Base-by-base conservation (phyloP, 768 basidiomycete species). In the Mycena amicta region DNA sequence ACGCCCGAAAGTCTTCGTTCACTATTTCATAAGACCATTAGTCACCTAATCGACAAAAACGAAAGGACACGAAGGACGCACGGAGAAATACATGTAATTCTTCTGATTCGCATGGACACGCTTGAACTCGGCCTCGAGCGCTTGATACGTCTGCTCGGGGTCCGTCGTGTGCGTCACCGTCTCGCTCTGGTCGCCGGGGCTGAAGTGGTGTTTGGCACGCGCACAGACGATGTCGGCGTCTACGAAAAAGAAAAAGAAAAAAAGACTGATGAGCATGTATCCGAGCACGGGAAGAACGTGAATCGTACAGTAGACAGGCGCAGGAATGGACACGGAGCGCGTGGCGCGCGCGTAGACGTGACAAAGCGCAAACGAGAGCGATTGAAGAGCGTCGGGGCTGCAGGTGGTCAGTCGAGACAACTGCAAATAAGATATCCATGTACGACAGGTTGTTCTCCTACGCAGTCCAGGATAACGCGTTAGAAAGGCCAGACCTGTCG, bases 271-370 rank as follows among this genome's bases (percentile, higher is more conserved):
- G n/a, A n/a, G n/a, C n/a, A n/a, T n/a, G n/a, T n/a, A n/a, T n/a
- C n/a, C n/a, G n/a, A n/a, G n/a, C 30, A 25, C 28, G 16, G 30
- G 31, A 18, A 20, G 28, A 26, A 8, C 6, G 43, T 33, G 16
- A 37, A 31, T 62, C 85, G 66, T 66, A 92, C 90, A 93, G 60
- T 93, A 93, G 0, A 92, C 89, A 0, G 92, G 91, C 0, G 91
- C 91, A 0, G 91, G 91, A 39, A 93, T 92, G 0, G 90, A 92
- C 0, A 93, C 91, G 0, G 90, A 89, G 11, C 92, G 86, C 0
- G 92, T 93, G 0, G 91, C 80, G 0, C 90, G 82, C 0, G 91
- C 89, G 53, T 90, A 93, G 0, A 90, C 85, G 47, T 93, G 90
- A 66, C 90, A 90, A 0, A 93, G 75, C 0, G 86, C 82, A 53